Evolutionary conservation across 805 yeast genomes (phyloP).

Genomic region (Saccharomyces cerevisiae): DNA sequence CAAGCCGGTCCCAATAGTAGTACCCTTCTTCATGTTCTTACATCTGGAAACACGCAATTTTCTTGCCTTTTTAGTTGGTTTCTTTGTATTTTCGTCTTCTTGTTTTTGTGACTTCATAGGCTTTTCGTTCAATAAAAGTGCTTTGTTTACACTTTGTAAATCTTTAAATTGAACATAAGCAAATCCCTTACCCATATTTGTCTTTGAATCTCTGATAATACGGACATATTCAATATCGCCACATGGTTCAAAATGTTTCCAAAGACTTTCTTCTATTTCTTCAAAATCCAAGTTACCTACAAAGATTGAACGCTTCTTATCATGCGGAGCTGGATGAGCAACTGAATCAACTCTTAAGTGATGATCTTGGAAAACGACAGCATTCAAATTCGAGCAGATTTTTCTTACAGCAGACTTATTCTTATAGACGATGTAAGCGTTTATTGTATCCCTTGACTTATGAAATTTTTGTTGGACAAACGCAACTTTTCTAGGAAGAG

Average conservation of each 20-base stretch:
- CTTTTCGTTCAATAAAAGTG: slow-evolving; percentile 68
- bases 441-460: slow-evolving; percentile 67
- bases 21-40: slow-evolving; percentile 34
- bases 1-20: slow-evolving; percentile 8
- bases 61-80: slow-evolving; percentile 35
- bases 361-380: slow-evolving; percentile 53
- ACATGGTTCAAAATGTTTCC: slow-evolving; percentile 64
- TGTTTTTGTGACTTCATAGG: slow-evolving; percentile 36
- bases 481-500: slow-evolving; percentile 87
- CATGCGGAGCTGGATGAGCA: slow-evolving; percentile 84
- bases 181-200: slow-evolving; percentile 94
- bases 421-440: slow-evolving; percentile 79
- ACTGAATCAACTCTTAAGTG: slow-evolving; percentile 89
- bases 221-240: slow-evolving; percentile 83
- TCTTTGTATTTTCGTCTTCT: slow-evolving; percentile 5
- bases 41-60: slow-evolving; percentile 72
- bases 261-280: slow-evolving; percentile 80
- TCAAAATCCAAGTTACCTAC: slow-evolving; percentile 93
- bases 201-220: slow-evolving; percentile 82
- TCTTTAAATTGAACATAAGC: slow-evolving; percentile 89
- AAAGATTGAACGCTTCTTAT: slow-evolving; percentile 74
- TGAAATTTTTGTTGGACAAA: slow-evolving; percentile 73
- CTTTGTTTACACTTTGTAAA: slow-evolving; percentile 65
- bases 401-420: slow-evolving; percentile 37
- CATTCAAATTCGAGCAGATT: slow-evolving; percentile 46